Percentiles rank a stretch among this genome's conserved stretches.
Evolutionary conservation across 805 yeast species (phyloP).

Genomic region (Candida verbasci): DNA sequence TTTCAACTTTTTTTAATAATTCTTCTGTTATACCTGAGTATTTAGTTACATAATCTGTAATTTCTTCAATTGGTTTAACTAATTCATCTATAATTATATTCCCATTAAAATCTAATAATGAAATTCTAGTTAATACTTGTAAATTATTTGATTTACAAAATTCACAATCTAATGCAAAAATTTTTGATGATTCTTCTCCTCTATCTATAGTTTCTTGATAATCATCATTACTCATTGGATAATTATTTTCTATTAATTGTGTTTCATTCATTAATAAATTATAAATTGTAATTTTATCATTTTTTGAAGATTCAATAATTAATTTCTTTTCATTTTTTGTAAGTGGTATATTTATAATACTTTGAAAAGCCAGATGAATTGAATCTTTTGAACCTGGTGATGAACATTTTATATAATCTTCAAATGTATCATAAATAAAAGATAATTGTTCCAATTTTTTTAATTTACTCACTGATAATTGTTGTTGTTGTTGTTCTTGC

Average conservation of each 20-base stretch:
- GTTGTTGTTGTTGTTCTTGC: conserved; percentile 7
- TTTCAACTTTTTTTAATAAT: conserved; percentile 54
- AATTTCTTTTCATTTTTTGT: conserved; percentile 51
- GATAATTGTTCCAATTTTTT: conserved; percentile 18
- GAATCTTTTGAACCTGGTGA: conserved; percentile 67
- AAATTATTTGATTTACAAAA: conserved; percentile 71
- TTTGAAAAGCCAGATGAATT: conserved; percentile 48
- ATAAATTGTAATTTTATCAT: conserved; percentile 37
- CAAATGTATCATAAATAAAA: conserved; percentile 38
- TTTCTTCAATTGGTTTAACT: conserved; percentile 73
- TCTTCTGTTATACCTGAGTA: conserved; percentile 87
- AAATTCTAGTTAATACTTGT: conserved; percentile 69
- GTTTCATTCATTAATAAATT: conserved; percentile 51
- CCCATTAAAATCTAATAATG: conserved; percentile 62
- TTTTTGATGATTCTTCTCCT: conserved; percentile 42
- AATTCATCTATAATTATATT: conserved; percentile 63
- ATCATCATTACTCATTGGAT: conserved; percentile 50
- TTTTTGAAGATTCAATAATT: conserved; percentile 27
- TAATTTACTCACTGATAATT: conserved; percentile 4
- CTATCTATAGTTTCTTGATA: conserved; percentile 4
- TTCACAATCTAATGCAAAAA: conserved; percentile 89
- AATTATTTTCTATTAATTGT: conserved; percentile 46
- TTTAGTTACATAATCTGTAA: conserved; percentile 74
- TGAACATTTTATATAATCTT: conserved; percentile 42
- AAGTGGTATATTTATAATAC: conserved; percentile 54